phyloP scores from a whole-genome alignment of 352 stramenopile genomes.

The Pilasporangium apinafurcum region DNA sequence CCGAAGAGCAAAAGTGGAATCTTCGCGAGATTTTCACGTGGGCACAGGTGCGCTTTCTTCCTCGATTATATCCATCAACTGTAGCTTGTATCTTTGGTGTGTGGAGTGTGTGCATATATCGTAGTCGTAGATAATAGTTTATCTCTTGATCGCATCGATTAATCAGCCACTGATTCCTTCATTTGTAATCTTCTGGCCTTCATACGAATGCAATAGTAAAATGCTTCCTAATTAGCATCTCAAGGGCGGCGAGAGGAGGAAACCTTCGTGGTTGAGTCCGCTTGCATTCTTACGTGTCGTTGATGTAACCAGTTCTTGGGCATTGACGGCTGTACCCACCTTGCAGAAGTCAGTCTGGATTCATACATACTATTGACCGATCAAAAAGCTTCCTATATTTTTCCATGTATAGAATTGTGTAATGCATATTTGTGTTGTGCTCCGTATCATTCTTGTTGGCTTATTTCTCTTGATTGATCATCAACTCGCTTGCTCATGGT shows the following conservation, averaged over 20 bases:
- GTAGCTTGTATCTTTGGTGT: too few relatives aligned
- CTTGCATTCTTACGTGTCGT: conserved; percentile 34
- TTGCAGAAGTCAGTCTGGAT: conserved; percentile 80
- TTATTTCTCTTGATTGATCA: not conserved
- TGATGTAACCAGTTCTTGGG: conserved; percentile 78
- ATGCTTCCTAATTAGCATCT: conserved; percentile 86
- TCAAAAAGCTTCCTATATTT: too few relatives aligned
- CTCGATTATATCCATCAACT: too few relatives aligned
- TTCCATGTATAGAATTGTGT: not conserved
- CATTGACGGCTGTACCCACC: conserved; percentile 58
- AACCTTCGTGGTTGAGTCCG: too few relatives aligned
- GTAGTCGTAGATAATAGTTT: conserved; percentile 6
- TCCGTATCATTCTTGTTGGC: conserved; percentile 6
- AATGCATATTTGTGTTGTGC: not conserved
- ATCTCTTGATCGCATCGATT: conserved; percentile 65
- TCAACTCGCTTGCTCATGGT: not conserved
- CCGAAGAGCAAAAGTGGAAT: conserved; percentile 53
- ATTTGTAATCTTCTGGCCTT: conserved; percentile 80
- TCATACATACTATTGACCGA: conserved; percentile 46
- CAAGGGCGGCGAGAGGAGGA: conserved; percentile 39
- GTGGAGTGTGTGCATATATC: not conserved
- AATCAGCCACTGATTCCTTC: conserved; percentile 81
- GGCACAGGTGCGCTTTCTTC: conserved; percentile 55
- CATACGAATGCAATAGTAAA: conserved; percentile 84
- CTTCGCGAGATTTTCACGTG: conserved; percentile 83